These are phyloP conservation scores for Claviceps maximensis DNA, from an alignment of 2,329 filamentous ascomycete genomes.

Conservation along the genomic window DNA sequence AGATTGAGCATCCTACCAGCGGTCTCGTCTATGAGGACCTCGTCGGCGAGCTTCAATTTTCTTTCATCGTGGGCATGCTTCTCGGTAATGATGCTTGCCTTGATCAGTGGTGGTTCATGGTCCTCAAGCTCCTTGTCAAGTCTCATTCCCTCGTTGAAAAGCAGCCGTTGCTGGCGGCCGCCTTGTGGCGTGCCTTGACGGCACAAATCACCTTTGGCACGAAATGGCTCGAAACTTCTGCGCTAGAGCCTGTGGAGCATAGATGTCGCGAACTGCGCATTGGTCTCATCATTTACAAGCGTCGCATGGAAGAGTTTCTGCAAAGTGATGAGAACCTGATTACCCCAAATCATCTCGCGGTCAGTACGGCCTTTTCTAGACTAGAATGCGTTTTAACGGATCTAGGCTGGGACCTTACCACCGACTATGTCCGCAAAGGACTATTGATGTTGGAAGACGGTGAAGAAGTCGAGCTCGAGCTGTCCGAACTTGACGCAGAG, in stretches of 20 bases:
- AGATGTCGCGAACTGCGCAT: slow-evolving; percentile 26
- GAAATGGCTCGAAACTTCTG: slow-evolving; percentile 32
- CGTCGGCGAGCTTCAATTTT: slow-evolving; percentile 47
- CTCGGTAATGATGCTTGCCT: slow-evolving; percentile 46
- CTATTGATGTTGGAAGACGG: slow-evolving; percentile 39
- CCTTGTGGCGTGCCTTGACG: slow-evolving; percentile 37
- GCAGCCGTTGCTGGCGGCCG: slow-evolving; percentile 30
- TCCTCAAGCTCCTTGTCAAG: slow-evolving; percentile 37
- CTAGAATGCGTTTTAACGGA: slow-evolving; percentile 21
- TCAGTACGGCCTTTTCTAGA: slow-evolving; percentile 32
- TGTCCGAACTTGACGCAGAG: slow-evolving; percentile 38
- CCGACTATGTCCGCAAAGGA: slow-evolving; percentile 34
- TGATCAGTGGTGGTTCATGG: slow-evolving; percentile 48
- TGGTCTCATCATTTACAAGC: slow-evolving; percentile 40
- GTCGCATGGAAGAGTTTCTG: slow-evolving; percentile 35
- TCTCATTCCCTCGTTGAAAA: slow-evolving; percentile 31
- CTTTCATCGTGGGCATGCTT: slow-evolving; percentile 42
- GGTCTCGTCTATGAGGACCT: slow-evolving; percentile 28
- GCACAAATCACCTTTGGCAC: slow-evolving; percentile 43
- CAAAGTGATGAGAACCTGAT: slow-evolving; percentile 17
- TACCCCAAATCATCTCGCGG: slow-evolving; percentile 27
- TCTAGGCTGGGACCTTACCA: slow-evolving; percentile 43
- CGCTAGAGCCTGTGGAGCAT: slow-evolving; percentile 23
- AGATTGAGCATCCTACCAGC: slow-evolving; percentile 20
- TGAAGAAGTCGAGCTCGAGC: slow-evolving; percentile 33